Percentiles rank a stretch among this genome's conserved stretches.
Conservation (phyloP, 2,329 filamentous ascomycete genomes). For the Zelopaecilomyces penicillatus region DNA sequence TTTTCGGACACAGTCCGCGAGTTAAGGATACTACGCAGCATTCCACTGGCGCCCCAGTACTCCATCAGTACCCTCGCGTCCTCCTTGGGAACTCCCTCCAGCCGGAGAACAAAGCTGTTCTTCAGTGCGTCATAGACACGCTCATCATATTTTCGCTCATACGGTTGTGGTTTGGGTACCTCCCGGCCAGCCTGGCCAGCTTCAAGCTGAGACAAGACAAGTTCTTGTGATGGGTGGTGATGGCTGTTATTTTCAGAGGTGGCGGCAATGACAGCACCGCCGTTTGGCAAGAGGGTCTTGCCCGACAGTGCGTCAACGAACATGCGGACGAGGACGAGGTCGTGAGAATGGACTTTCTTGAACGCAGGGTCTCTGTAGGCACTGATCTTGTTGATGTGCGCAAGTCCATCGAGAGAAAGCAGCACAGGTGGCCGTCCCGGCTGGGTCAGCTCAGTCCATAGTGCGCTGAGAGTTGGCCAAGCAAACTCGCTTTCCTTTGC, state of each 20-base stretch:
- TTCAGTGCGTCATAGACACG: constrained; percentile 46
- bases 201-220: constrained; percentile 52
- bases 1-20: constrained; percentile 67
- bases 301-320: constrained; percentile 68
- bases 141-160: constrained; percentile 47
- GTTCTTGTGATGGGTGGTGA: constrained; percentile 55
- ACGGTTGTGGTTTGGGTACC: constrained; percentile 41
- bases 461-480: constrained; percentile 70
- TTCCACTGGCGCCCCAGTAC: constrained; percentile 83
- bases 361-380: constrained; percentile 66
- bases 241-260: constrained; percentile 65
- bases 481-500: constrained; percentile 68
- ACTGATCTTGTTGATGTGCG: constrained; percentile 71
- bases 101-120: constrained; percentile 42
- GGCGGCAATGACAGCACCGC: constrained; percentile 69
- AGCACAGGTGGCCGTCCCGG: constrained; percentile 52
- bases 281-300: constrained; percentile 51
- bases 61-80: constrained; percentile 80
- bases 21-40: constrained; percentile 63
- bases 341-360: constrained; percentile 74
- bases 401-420: constrained; percentile 68
- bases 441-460: constrained; percentile 70
- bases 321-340: constrained; percentile 66
- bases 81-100: constrained; percentile 61
- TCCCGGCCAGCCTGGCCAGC: constrained; percentile 32